Conservation (phyloP, 2,329 filamentous ascomycete genomes). For the Cladophialophora carrionii region DNA sequence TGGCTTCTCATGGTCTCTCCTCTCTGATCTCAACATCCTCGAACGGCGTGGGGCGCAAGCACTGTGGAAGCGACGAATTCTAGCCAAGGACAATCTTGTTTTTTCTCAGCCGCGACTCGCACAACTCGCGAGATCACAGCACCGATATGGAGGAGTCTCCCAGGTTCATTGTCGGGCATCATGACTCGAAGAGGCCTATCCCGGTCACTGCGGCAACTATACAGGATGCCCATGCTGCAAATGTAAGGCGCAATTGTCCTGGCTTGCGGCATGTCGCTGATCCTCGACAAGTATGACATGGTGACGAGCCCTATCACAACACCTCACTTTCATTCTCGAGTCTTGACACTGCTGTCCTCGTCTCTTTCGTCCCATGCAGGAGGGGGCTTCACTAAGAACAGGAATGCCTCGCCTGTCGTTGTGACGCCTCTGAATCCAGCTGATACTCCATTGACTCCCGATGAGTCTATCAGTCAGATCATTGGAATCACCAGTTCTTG, state of each 20-base stretch:
- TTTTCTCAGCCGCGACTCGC: background rate
- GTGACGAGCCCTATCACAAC: slow-evolving; percentile 66
- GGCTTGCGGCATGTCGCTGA: slow-evolving; percentile 25
- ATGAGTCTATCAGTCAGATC: slow-evolving; percentile 78
- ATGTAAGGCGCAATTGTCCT: slow-evolving; percentile 47
- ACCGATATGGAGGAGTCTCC: slow-evolving; percentile 44
- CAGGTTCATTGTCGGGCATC: slow-evolving; percentile 64
- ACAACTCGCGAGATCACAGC: background rate
- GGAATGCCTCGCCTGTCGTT: slow-evolving; percentile 47
- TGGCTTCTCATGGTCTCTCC: background rate
- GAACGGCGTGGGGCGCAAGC: background rate
- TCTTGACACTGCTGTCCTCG: slow-evolving; percentile 57
- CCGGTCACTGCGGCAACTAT: slow-evolving; percentile 57
- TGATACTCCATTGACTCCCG: slow-evolving; percentile 69
- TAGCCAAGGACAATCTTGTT: background rate
- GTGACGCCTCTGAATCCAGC: slow-evolving; percentile 48
- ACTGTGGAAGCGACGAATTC: background rate
- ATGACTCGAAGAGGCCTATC: slow-evolving; percentile 58
- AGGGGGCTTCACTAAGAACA: slow-evolving; percentile 46
- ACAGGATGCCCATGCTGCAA: slow-evolving; percentile 60
- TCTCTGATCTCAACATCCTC: slow-evolving; percentile 1
- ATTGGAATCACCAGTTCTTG: slow-evolving; percentile 83
- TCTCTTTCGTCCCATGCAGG: slow-evolving; percentile 54
- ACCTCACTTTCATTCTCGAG: slow-evolving; percentile 61
- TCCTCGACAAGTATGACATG: slow-evolving; percentile 63